Percentiles rank a stretch among this genome's conserved stretches.
Conservation (phyloP, 1,139 yeast species). For the Blastobotrys serpentis region DNA sequence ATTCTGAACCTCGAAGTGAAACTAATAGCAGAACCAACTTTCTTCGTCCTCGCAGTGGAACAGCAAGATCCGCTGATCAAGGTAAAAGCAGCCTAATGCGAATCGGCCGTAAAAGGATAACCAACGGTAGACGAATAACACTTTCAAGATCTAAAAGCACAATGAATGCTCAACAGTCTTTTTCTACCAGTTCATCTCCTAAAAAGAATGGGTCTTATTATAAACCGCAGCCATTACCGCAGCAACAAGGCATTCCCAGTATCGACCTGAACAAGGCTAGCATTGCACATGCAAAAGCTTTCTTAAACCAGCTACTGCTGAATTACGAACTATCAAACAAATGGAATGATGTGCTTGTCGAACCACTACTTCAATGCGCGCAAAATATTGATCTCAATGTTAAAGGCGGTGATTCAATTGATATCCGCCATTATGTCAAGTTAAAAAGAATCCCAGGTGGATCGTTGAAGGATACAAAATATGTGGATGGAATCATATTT, state of each 20-base stretch:
- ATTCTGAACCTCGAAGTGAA: slow-evolving; percentile 5
- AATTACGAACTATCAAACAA: slow-evolving; percentile 49
- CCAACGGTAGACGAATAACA: slow-evolving; percentile 18
- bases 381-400: slow-evolving; percentile 55
- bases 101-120: slow-evolving; percentile 30
- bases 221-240: slow-evolving; percentile 1
- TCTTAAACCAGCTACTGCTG: slow-evolving; percentile 63
- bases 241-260: slow-evolving; percentile 20
- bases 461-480: slow-evolving; percentile 51
- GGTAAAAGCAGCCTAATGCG: slow-evolving; percentile 26
- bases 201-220: neutral
- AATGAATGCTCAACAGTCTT: slow-evolving; percentile 8
- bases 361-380: slow-evolving; percentile 46
- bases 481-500: slow-evolving; percentile 77
- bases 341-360: slow-evolving; percentile 53
- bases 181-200: slow-evolving; percentile 10
- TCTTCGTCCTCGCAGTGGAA: slow-evolving; percentile 32
- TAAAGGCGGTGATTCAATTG: slow-evolving; percentile 69
- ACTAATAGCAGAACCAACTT: slow-evolving; percentile 13
- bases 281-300: slow-evolving; percentile 43
- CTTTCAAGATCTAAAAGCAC: slow-evolving; percentile 14
- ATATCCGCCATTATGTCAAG: slow-evolving; percentile 83
- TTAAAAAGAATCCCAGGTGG: slow-evolving; percentile 84
- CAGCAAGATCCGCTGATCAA: slow-evolving; percentile 24
- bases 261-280: slow-evolving; percentile 43